Evolutionary conservation across 805 yeast genomes (phyloP).

Genomic region (Kazachstania bromeliacearum): DNA sequence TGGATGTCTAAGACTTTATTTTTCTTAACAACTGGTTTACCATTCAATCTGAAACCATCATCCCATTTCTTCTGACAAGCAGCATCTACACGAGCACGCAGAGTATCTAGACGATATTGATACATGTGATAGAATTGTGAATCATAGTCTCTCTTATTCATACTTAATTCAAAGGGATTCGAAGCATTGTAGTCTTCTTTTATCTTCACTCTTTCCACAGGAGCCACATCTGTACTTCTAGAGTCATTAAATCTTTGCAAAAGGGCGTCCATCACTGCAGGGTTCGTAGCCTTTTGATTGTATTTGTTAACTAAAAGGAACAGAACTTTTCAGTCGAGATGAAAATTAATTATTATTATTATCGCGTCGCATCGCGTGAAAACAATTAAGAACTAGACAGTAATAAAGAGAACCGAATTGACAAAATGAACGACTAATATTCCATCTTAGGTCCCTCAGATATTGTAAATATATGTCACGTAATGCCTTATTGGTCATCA

Average conservation of each 20-base stretch:
- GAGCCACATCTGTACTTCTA: constrained; percentile 8
- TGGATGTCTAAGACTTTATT: constrained; percentile 37
- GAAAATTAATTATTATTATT: no score
- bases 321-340: no score
- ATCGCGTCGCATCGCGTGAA: no score
- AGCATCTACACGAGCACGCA: constrained; percentile 39
- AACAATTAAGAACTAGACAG: no score
- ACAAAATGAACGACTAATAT: no score
- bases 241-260: constrained; percentile 10
- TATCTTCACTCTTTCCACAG: constrained; percentile 11
- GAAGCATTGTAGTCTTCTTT: constrained; percentile 8
- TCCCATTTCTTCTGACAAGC: constrained; percentile 51
- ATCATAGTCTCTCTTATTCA: constrained; percentile 35
- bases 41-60: constrained; percentile 33
- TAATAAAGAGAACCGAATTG: no score
- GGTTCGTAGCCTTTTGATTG: no score
- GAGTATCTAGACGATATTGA: constrained; percentile 38
- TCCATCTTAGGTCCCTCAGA: no score
- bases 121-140: constrained; percentile 54
- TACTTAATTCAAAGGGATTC: constrained; percentile 20
- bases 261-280: constrained; percentile 10
- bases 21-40: constrained; percentile 31
- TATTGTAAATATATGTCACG: no score
- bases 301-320: no score
- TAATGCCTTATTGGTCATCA: no score